These are phyloP conservation scores for Xylaria cubensis DNA, from an alignment of 495 filamentous ascomycete species.

Conservation along the genomic window DNA sequence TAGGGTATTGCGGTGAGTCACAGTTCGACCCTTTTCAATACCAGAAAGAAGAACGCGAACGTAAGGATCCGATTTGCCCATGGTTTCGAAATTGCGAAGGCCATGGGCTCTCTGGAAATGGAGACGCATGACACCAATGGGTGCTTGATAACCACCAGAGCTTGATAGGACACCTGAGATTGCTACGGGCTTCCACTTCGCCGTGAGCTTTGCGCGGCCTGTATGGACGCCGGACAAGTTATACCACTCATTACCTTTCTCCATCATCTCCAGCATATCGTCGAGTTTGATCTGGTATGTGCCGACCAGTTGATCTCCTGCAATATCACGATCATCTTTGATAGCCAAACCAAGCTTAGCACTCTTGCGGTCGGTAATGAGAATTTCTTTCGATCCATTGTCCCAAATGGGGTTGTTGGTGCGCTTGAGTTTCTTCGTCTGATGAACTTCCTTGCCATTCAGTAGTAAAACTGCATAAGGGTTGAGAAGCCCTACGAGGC, in stretches of 20 bases:
- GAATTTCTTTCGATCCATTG: constrained; percentile 85
- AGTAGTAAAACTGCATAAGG: constrained; percentile 88
- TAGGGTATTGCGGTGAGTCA: constrained; percentile 95
- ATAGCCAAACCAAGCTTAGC: constrained; percentile 88
- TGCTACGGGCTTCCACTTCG: constrained; percentile 94
- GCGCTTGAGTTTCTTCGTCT: constrained; percentile 87
- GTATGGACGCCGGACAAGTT: constrained; percentile 80
- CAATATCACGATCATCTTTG: constrained; percentile 91
- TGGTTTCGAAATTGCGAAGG: constrained; percentile 89
- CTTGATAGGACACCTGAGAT: constrained; percentile 74
- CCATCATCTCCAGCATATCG: constrained; percentile 89
- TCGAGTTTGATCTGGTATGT: constrained; percentile 93
- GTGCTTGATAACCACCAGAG: constrained; percentile 88
- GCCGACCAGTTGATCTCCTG: constrained; percentile 83
- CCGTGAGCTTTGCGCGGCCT: constrained; percentile 84
- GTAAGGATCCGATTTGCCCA: constrained; percentile 98
- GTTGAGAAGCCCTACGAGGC: constrained; percentile 84
- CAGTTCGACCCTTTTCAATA: constrained; percentile 85
- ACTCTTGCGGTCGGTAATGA: constrained; percentile 90
- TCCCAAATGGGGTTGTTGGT: constrained; percentile 97
- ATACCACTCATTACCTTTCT: constrained; percentile 96
- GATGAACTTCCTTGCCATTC: constrained; percentile 87
- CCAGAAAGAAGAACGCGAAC: constrained; percentile 87
- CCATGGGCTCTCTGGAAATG: constrained; percentile 85
- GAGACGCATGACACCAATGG: constrained; percentile 91